A percentile compares a stretch with the other conserved stretches of the same genome.
These are phyloP conservation scores for Pedinophyceae sp. DNA, from an alignment of 139 green algal species.

Conservation along the genomic window DNA sequence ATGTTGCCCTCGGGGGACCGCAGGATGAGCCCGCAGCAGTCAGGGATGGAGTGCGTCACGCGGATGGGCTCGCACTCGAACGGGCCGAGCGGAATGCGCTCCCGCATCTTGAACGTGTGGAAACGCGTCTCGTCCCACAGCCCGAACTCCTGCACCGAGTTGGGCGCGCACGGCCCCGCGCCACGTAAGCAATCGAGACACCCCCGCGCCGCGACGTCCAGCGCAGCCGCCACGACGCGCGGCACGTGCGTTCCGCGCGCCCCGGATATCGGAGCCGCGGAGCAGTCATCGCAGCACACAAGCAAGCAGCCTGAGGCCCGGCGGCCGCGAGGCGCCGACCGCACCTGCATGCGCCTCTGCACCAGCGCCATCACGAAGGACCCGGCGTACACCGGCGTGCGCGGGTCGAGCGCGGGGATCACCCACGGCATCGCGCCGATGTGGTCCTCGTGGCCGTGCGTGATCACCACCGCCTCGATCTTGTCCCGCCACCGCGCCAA, in stretches of 20 bases:
- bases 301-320: too few species aligned
- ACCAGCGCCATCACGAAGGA: slow-evolving; percentile 90
- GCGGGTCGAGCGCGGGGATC: slow-evolving; percentile 80
- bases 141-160: slow-evolving; percentile 84
- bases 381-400: slow-evolving; percentile 73
- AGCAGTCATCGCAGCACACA: too few species aligned
- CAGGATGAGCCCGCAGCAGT: slow-evolving; percentile 89
- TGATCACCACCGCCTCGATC: slow-evolving; percentile 96
- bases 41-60: slow-evolving; percentile 95
- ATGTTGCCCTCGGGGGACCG: slow-evolving; percentile 77
- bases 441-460: slow-evolving; percentile 94
- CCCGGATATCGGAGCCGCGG: too few species aligned
- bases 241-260: too few species aligned
- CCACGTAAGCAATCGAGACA: too few species aligned
- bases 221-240: too few species aligned
- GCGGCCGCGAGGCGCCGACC: too few species aligned
- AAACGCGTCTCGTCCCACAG: slow-evolving; percentile 70
- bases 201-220: too few species aligned
- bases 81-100: slow-evolving; percentile 50
- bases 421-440: slow-evolving; percentile 94
- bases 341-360: slow-evolving; percentile 57
- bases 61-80: slow-evolving; percentile 72
- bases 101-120: slow-evolving; percentile 44
- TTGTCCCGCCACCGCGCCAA: slow-evolving; percentile 83
- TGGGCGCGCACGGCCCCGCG: too few species aligned